Conservation (phyloP, 2,329 filamentous ascomycete species). For the Talaromyces atroroseus region DNA sequence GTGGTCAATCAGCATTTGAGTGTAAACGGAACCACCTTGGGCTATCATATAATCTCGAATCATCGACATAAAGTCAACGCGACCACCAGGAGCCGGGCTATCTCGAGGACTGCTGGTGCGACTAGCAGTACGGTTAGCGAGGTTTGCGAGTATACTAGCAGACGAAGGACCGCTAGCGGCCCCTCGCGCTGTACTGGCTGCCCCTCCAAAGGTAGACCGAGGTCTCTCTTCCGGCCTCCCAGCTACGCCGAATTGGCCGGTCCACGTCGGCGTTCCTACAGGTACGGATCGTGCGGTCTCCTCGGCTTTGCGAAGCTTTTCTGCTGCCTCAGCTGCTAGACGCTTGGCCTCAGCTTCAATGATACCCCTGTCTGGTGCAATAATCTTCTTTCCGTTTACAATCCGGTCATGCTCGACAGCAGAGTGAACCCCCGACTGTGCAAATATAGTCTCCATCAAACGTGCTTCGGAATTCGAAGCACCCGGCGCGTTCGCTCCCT, state of each 20-base stretch:
- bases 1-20: slow-evolving; percentile 81
- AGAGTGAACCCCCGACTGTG: slow-evolving; percentile 78
- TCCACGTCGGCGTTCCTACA: slow-evolving; percentile 89
- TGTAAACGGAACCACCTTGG: slow-evolving; percentile 73
- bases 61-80: slow-evolving; percentile 59
- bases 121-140: slow-evolving; percentile 24
- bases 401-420: slow-evolving; percentile 91
- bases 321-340: slow-evolving; percentile 71
- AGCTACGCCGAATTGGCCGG: slow-evolving; percentile 71
- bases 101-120: slow-evolving; percentile 16
- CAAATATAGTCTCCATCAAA: slow-evolving; percentile 84
- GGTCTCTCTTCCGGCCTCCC: slow-evolving; percentile 53
- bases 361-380: slow-evolving; percentile 69
- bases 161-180: slow-evolving; percentile 35
- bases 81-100: slow-evolving; percentile 46
- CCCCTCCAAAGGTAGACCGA: slow-evolving; percentile 39
- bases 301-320: slow-evolving; percentile 66
- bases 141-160: slow-evolving; percentile 35
- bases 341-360: slow-evolving; percentile 76
- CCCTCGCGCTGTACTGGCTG: slow-evolving; percentile 31
- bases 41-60: slow-evolving; percentile 73
- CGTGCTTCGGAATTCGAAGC: slow-evolving; percentile 57
- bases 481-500: slow-evolving; percentile 19
- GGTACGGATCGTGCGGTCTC: slow-evolving; percentile 67
- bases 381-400: slow-evolving; percentile 66